A percentile compares a stretch with the other conserved stretches of the same genome.
Conservation (phyloP, 768 basidiomycete species). For the Tricholoma matsutake region DNA sequence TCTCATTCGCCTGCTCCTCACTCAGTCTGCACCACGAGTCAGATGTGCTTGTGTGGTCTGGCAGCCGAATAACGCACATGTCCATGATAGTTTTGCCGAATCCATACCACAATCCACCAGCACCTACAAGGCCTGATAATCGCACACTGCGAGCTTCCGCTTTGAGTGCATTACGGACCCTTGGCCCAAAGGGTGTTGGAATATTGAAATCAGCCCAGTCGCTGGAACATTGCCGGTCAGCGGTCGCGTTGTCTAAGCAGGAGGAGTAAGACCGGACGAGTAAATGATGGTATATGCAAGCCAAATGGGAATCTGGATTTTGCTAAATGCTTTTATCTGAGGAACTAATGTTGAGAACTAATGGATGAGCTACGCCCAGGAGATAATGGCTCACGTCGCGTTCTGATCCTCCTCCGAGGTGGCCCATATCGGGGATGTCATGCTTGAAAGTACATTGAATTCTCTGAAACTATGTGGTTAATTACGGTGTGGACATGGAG, state of each 20-base stretch:
- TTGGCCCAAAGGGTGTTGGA: slow-evolving; percentile 69
- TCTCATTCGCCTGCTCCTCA: slow-evolving; percentile 67
- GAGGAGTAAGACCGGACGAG: slow-evolving; percentile 45
- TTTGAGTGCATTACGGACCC: slow-evolving; percentile 83
- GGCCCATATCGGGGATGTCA: slow-evolving; percentile 81
- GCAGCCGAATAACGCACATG: slow-evolving; percentile 48
- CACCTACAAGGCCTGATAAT: slow-evolving; percentile 79
- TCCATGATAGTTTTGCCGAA: slow-evolving; percentile 86
- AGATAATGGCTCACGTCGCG: slow-evolving; percentile 58
- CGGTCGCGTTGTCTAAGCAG: not conserved
- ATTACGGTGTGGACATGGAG: not conserved
- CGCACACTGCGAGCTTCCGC: slow-evolving; percentile 87
- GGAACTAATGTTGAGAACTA: slow-evolving; percentile 1
- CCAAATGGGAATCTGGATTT: slow-evolving; percentile 88
- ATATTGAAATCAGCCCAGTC: slow-evolving; percentile 90
- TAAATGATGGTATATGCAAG: slow-evolving; percentile 82
- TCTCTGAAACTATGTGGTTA: slow-evolving; percentile 51
- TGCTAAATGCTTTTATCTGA: slow-evolving; percentile 76
- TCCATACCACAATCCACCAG: slow-evolving; percentile 88
- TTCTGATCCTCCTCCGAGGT: slow-evolving; percentile 83
- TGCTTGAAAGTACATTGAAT: slow-evolving; percentile 91
- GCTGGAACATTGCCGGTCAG: slow-evolving; percentile 36
- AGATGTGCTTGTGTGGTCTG: not conserved
- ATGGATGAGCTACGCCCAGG: not conserved
- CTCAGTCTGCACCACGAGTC: slow-evolving; percentile 51